Evolutionary conservation across 148 eudicot genomes (phyloP).

Genomic region (Arbutus unedo): DNA sequence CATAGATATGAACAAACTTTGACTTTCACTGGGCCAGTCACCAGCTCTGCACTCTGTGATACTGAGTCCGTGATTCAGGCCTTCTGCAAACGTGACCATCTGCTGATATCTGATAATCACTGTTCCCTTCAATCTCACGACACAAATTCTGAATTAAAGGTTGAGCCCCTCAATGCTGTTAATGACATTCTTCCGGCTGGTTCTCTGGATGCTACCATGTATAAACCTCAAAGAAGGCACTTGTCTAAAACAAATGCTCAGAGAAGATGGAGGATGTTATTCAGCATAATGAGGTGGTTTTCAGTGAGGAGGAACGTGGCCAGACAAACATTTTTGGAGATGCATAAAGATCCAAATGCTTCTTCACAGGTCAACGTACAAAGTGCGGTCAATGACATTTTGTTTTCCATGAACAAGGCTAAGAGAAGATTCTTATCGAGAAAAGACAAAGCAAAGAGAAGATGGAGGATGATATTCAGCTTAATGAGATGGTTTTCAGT

Average conservation of each 20-base stretch:
- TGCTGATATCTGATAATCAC: slow-evolving; percentile 43
- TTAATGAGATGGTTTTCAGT: slow-evolving; percentile 24
- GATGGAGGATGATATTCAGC: slow-evolving; percentile 23
- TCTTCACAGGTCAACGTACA: slow-evolving; percentile 32
- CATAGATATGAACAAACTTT: slow-evolving; percentile 19
- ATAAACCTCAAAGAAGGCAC: slow-evolving; percentile 14
- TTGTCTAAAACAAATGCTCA: slow-evolving; percentile 12
- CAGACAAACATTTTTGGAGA: background rate
- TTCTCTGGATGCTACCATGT: slow-evolving; percentile 16
- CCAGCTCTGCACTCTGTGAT: slow-evolving; percentile 42
- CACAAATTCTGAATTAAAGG: slow-evolving; percentile 31
- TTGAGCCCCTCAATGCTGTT: slow-evolving; percentile 32
- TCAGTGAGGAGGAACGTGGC: slow-evolving; percentile 14
- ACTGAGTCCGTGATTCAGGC: slow-evolving; percentile 36
- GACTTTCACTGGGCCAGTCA: slow-evolving; percentile 21
- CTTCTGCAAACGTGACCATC: slow-evolving; percentile 34
- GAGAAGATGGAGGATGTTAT: slow-evolving; percentile 22
- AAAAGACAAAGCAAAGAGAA: slow-evolving; percentile 23
- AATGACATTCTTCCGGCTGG: slow-evolving; percentile 30
- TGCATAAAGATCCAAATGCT: slow-evolving; percentile 8
- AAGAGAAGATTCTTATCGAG: slow-evolving; percentile 14
- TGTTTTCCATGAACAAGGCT: slow-evolving; percentile 19
- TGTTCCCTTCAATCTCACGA: slow-evolving; percentile 31
- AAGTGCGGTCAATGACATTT: slow-evolving; percentile 29
- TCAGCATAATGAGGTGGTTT: slow-evolving; percentile 20